Evolutionary conservation across 148 eudicot species (phyloP), one percentile per base, ranked within the genome.

Genomic region (Vaccinium darrowii): DNA sequence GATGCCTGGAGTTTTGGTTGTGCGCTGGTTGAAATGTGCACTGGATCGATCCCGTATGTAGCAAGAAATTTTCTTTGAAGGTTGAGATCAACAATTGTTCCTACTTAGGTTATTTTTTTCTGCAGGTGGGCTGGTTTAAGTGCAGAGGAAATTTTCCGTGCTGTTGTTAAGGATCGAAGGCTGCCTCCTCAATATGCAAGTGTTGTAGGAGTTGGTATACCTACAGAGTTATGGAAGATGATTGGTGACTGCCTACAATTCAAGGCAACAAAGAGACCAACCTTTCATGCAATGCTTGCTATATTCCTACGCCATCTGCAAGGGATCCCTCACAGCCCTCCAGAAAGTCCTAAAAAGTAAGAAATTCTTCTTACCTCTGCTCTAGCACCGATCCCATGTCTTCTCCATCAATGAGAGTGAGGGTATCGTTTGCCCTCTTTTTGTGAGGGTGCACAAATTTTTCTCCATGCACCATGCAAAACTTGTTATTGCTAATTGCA

Each of bases 1-100:
- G 98, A 95, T 92, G 94, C 98, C 77, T 95, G 98, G 98, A 95
- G 98, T 88, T 95, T 95, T 90, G 98, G 98, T 79, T 95, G 98
- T 88, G 94, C 98, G 73, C 88, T 95, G 85, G 98, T 95, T 85
- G 98, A 95, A 88, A 95, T 95, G 98, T 95, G 98, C 90, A 95
- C 98, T 82, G 98, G 98, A 58, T 87, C 98, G 50, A 87, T 89
- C 62, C 98, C 98, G 98, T 95, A 93, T 84, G 98, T 90, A 82
- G 43, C 9, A 23, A 71, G 33, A 67, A 82, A 60, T 39, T 23
- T 67, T 52, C n/a, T 82, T 84, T 87, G 33, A 62, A 43, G 30
- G 30, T 60, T 81, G 2, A 39, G 82, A 56, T 79, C 74, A 60
- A 53, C 36, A 81, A 27, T 52, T 16, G 7, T 80, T 76, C 65